Evolutionary conservation across 257 asterid genomes (phyloP), one percentile per base, ranked within the genome.

Genomic region (Ajuga chamaepitys): DNA sequence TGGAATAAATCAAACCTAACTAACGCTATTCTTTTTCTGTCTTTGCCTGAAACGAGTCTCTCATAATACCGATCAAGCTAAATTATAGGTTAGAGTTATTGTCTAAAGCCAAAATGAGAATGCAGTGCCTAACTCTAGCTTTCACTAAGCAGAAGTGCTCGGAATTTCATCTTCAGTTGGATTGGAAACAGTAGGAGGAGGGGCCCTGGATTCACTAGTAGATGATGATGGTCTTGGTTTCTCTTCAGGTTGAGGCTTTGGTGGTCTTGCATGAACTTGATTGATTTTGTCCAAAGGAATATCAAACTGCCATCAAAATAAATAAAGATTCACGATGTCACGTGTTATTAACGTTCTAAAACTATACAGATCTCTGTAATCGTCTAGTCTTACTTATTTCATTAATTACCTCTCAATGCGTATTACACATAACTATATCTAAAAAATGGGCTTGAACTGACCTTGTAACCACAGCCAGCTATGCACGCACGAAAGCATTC

Each of bases 381-480:
- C 22, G 34, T 28, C 7, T n/a, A n/a, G n/a, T 30, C 37, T 1
- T 30, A 4, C 7, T 30, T 30, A 4, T 1, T 42, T 48, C 28
- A 22, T 24, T 5, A 8, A 11, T 16, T 16, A 51, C 9, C 35
- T 62, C n/a, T 46, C 67, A 48, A 16, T 18, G 53, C 9, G 51
- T 56, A 45, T 20, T 26, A 51, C 55, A 28, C 45, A 40, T 46
- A 2, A 5, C 54, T n/a, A n/a, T n/a, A n/a, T n/a, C n/a, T n/a
- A 70, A 52, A 21, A 3, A 4, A 22, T 4, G 46, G 28, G 34
- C 30, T 14, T 12, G 41, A 74, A 81, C 85, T 57, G 13, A 82
- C 96, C 95, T 85, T 88, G 78, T 75, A 86, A 70, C 92, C 88
- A 44, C 96, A 86, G 64, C 96, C 96, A 56, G 95, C 74, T 59